These are phyloP conservation scores for Meira nashicola DNA, from an alignment of 1,284 basidiomycete species.

Conservation along the genomic window DNA sequence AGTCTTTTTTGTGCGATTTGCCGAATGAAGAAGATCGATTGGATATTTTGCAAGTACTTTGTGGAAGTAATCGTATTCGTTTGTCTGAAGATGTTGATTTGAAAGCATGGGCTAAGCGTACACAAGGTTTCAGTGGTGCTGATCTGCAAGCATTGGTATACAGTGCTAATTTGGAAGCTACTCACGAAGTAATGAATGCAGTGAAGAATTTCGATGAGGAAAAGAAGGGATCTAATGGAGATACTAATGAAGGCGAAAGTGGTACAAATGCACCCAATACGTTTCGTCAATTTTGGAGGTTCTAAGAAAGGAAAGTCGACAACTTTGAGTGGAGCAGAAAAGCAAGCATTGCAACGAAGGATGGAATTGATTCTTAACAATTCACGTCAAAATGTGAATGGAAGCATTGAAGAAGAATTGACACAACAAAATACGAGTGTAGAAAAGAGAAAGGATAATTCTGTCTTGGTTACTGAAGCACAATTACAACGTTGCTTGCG, in stretches of 20 bases:
- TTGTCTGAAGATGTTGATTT: conserved; percentile 67
- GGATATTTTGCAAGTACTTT: conserved; percentile 61
- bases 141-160: conserved; percentile 94
- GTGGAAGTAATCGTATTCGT: conserved; percentile 62
- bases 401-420: background rate
- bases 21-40: conserved; percentile 60
- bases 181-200: conserved; percentile 60
- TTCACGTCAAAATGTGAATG: conserved; percentile 6
- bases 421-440: conserved; percentile 3
- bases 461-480: conserved; percentile 26
- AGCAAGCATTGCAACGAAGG: conserved; percentile 27
- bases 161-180: conserved; percentile 89
- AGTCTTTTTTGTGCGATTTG: conserved; percentile 89
- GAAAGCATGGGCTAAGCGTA: conserved; percentile 64
- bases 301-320: background rate
- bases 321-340: conserved; percentile 32
- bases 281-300: conserved; percentile 1
- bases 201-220: conserved; percentile 17
- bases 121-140: conserved; percentile 86
- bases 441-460: background rate
- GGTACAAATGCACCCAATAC: background rate
- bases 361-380: conserved; percentile 34
- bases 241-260: conserved; percentile 10
- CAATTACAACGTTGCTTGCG: conserved; percentile 40
- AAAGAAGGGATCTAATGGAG: conserved; percentile 15